Conservation (phyloP, 495 filamentous ascomycete species). For the Pseudoneurospora amorphoporcata region DNA sequence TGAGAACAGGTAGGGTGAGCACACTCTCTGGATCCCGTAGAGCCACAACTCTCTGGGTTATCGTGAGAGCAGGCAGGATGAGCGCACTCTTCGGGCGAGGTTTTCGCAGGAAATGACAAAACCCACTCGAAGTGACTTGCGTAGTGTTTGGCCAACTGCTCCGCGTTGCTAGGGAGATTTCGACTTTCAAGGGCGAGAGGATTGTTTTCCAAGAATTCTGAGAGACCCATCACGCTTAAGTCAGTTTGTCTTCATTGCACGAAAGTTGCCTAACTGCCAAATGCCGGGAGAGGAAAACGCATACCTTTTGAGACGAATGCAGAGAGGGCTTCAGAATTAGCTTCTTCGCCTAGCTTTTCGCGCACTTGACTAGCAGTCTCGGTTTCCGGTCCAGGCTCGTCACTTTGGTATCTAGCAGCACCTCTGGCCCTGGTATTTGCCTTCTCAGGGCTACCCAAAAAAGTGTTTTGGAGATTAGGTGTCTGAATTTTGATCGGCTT, state of each 20-base stretch:
- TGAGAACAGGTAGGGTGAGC: constrained; percentile 6
- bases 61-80: constrained; percentile 8
- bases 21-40: constrained; percentile 1
- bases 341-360: not conserved
- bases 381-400: not conserved
- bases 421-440: not conserved
- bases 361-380: not conserved
- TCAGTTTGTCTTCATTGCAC: not conserved
- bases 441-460: not conserved
- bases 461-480: not conserved
- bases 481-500: not conserved
- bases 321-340: not conserved
- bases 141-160: constrained; percentile 38
- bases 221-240: not conserved
- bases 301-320: not conserved
- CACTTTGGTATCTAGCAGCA: not conserved
- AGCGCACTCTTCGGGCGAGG: constrained; percentile 6
- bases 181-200: constrained; percentile 25
- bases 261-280: not conserved
- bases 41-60: constrained; percentile 3
- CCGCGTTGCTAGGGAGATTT: constrained; percentile 23
- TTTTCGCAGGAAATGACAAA: constrained; percentile 23
- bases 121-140: constrained; percentile 42
- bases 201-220: constrained; percentile 6
- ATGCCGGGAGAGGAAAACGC: no score